These are phyloP conservation scores for Metarhizium sp. DNA, from an alignment of 2,329 filamentous ascomycete genomes.

Conservation along the genomic window DNA sequence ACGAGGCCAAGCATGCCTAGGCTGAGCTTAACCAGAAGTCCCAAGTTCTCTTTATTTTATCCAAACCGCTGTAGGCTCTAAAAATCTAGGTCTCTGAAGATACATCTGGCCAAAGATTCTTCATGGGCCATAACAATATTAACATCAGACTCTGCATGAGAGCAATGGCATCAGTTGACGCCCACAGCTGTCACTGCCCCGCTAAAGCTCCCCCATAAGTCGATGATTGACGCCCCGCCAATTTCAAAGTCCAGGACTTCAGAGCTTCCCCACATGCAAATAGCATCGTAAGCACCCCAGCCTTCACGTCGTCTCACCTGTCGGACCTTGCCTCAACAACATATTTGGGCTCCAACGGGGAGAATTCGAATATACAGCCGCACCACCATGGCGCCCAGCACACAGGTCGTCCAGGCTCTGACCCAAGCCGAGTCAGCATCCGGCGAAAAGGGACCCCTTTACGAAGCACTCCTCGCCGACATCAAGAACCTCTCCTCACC, in stretches of 20 bases:
- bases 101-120: no score
- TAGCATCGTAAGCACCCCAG: no score
- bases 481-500: slow-evolving; percentile 32
- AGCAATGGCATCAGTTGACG: no score
- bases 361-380: not conserved
- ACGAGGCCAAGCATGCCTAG: no score
- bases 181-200: not conserved
- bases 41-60: no score
- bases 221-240: not conserved
- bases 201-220: not conserved
- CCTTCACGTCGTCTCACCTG: no score
- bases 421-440: slow-evolving; percentile 26
- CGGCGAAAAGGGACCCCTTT: slow-evolving; percentile 34
- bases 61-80: not conserved
- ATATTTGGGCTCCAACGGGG: not conserved
- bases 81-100: no score
- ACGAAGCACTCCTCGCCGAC: slow-evolving; percentile 35
- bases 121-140: no score
- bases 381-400: slow-evolving; percentile 25
- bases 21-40: no score
- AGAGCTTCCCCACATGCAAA: not conserved
- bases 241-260: not conserved
- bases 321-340: not conserved
- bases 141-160: no score
- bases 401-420: slow-evolving; percentile 34